Base-by-base conservation (phyloP, 2,329 filamentous ascomycete genomes). In the Curvularia sp. region DNA sequence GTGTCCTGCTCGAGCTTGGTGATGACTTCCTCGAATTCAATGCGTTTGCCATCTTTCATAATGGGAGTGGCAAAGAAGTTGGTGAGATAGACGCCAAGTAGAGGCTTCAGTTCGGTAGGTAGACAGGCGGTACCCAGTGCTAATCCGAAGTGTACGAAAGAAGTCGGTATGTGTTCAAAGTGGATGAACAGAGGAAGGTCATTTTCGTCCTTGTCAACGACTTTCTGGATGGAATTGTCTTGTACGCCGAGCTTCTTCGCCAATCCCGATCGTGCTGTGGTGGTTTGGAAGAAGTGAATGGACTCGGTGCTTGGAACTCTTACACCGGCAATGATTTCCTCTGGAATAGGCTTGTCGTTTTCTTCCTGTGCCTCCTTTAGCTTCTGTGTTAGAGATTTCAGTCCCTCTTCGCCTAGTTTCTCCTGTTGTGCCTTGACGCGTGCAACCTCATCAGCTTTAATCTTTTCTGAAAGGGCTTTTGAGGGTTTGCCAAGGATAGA, bases 21-120 rank as follows among this genome's bases (percentile, higher is more conserved):
- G 43, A 98, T 93, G 3, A 98, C 91, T 61, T 97, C 87, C 74
- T 98, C 95, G 69, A 98, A 99, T 47, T 90, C 88, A 28, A 99
- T 81, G 23, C 85, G 86, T 73, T 92, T 83, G 42, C 91, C 93
- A 68, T 93, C 84, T 28, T 89, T 87, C 69, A 84, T 83, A 59
- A 99, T 89, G 2, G 94, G 95, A 0, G 93, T 92, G 73, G 92
- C 94, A 83, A 98, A 99, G 81, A 98, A 97, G 72, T 94, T 95
- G 72, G 93, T 91, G 28, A 88, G 88, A 72, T 96, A 98, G 39
- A 98, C 84, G 3, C 89, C 85, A 47, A 98, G 82, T 21, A 99
- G 79, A 3, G 95, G 95, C 73, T 94, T 93, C 58, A 94, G 84
- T 63, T 93, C 86, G n/a, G 90, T 84, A 0, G 93, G 92, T 1